Percentiles rank a stretch among this genome's conserved stretches.
Conservation (phyloP, 306 rosid genomes). For the Fagus crenata region DNA sequence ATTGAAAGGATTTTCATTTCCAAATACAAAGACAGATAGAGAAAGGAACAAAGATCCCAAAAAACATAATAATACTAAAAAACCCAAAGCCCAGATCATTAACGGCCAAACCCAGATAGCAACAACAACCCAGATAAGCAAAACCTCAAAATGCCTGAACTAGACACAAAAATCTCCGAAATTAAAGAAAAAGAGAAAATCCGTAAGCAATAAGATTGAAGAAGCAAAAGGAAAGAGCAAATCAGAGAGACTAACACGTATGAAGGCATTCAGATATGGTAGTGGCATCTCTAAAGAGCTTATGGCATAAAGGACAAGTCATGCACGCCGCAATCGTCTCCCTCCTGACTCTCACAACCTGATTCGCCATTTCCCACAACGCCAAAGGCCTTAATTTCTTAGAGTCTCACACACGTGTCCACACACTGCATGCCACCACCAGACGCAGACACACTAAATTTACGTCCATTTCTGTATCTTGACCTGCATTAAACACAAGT, state of each 20-base stretch:
- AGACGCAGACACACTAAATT: constrained; percentile 29
- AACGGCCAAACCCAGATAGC: constrained; percentile 35
- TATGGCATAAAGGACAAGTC: constrained; percentile 85
- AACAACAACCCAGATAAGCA: constrained; percentile 26
- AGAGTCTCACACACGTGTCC: constrained; percentile 35
- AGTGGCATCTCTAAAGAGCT: constrained; percentile 78
- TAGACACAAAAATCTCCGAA: constrained; percentile 15
- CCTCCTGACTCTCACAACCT: constrained; percentile 59
- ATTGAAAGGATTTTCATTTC: background rate
- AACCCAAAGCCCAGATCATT: constrained; percentile 21
- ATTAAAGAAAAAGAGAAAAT: constrained; percentile 26
- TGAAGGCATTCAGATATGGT: constrained; percentile 97
- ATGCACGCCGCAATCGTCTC: constrained; percentile 81
- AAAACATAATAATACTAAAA: constrained; percentile 34
- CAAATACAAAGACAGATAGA: background rate
- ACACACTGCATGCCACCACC: constrained; percentile 63
- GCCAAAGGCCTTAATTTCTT: constrained; percentile 7
- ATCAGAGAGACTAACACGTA: constrained; percentile 64
- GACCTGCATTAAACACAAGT: constrained; percentile 42
- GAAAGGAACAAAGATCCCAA: constrained; percentile 34
- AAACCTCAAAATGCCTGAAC: constrained; percentile 1
- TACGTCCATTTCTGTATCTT: constrained; percentile 54
- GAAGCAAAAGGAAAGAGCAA: background rate
- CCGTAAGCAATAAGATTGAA: background rate
- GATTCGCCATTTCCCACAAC: constrained; percentile 68